Evolutionary conservation across 2,329 filamentous ascomycete species (phyloP).

Genomic region (Hypoxylon sp.): DNA sequence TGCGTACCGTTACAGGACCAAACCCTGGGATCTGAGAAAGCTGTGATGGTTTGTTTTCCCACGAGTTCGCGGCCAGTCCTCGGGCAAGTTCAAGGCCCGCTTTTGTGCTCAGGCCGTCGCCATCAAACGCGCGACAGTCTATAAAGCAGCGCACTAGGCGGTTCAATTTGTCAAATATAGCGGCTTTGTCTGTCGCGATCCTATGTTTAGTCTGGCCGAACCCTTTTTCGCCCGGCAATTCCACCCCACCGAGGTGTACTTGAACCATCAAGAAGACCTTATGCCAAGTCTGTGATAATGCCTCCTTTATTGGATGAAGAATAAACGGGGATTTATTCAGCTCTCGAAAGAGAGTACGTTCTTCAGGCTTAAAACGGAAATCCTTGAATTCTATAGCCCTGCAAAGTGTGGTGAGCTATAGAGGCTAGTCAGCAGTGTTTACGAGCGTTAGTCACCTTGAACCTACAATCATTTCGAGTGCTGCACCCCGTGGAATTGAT

Average conservation of each 20-base stretch:
- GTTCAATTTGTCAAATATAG: conserved; percentile 78
- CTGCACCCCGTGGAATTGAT: conserved; percentile 71
- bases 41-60: conserved; percentile 87
- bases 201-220: conserved; percentile 68
- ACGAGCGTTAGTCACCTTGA: not conserved
- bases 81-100: conserved; percentile 83
- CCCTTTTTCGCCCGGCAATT: conserved; percentile 72
- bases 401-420: conserved; percentile 75
- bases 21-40: conserved; percentile 87
- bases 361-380: conserved; percentile 77
- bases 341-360: conserved; percentile 78
- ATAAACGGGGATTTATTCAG: conserved; percentile 79
- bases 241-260: conserved; percentile 76
- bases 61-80: conserved; percentile 79
- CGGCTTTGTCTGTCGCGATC: conserved; percentile 71
- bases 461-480: conserved; percentile 78
- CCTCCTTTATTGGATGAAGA: conserved; percentile 78
- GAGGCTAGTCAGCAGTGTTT: conserved; percentile 4
- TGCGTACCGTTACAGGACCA: conserved; percentile 81
- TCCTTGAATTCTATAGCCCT: conserved; percentile 81
- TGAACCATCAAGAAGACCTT: conserved; percentile 87
- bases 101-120: conserved; percentile 76
- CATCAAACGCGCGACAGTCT: conserved; percentile 74
- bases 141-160: conserved; percentile 82
- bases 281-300: conserved; percentile 75